phyloP scores from a whole-genome alignment of 345 rosid species.

The Theobroma cacao region DNA sequence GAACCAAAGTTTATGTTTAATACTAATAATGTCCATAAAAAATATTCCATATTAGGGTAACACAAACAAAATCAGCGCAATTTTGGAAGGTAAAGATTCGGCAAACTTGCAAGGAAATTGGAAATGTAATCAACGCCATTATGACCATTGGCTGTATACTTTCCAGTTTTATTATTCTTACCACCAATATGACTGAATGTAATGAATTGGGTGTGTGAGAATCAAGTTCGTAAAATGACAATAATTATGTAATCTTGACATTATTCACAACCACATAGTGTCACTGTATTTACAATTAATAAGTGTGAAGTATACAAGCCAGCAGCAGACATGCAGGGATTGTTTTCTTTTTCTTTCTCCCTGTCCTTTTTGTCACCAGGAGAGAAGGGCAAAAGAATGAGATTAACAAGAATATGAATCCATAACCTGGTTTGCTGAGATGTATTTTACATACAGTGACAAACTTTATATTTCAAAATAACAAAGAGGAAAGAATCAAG shows the following conservation, averaged over 20 bases:
- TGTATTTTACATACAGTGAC: slow-evolving; percentile 36
- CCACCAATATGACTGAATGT: too few relatives aligned
- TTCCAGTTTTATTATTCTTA: neutral
- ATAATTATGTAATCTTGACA: too few relatives aligned
- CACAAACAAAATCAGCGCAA: neutral
- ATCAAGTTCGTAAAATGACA: too few relatives aligned
- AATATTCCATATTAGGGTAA: neutral
- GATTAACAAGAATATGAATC: neutral
- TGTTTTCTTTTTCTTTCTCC: neutral
- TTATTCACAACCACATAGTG: too few relatives aligned
- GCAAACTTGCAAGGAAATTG: neutral
- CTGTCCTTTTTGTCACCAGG: neutral
- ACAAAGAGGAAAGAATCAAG: slow-evolving; percentile 30
- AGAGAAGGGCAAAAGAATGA: neutral
- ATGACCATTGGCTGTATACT: neutral
- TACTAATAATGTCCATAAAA: too few relatives aligned
- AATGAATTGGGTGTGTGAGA: too few relatives aligned
- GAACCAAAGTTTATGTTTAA: neutral
- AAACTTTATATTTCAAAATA: slow-evolving; percentile 4
- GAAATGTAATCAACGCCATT: neutral
- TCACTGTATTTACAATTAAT: too few relatives aligned
- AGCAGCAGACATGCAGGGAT: neutral
- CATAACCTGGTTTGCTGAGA: slow-evolving; percentile 13
- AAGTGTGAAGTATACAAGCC: too few relatives aligned
- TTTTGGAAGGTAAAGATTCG: neutral